Evolutionary conservation across 1,284 basidiomycete genomes (phyloP), one percentile per base, ranked within the genome.

Genomic region (Ustilago loliicola): DNA sequence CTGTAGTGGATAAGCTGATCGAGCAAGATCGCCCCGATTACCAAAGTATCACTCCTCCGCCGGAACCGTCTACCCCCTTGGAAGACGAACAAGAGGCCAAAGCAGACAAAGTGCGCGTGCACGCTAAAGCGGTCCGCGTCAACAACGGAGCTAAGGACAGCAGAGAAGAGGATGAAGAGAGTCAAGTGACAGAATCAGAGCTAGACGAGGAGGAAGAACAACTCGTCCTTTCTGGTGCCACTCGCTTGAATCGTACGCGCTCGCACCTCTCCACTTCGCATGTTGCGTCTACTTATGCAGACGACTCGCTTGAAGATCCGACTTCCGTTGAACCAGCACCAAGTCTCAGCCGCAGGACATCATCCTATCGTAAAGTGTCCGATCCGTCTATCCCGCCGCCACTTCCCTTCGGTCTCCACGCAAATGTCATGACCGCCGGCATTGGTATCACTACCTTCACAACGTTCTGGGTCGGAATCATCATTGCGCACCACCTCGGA

Each of bases 391-490:
- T 83, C 25, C 83, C 83, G 7, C 83, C 83, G 2, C 81, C 83
- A 6, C 68, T 86, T 9, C 85, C 85, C 0, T 86, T 85, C 47
- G 85, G 85, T 0, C 61, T 86, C 30, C 84, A 86, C 42, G 78
- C 85, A 11, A 85, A 82, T 56, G 65, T 83, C 45, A 85, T 86
- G 79, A 86, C 82, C 9, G 73, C 82, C 30, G 84, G 83, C 23
- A 86, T 86, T 36, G 85, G 85, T 2, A 21, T 80, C 17, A 72
- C 77, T 13, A 86, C 85, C 1, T 54, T 82, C 3, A 45, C 38
- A 13, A 67, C 73, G 0, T 77, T 86, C 29, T 86, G 85, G 84
- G 66, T 83, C 23, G 81, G 78, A 7, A 23, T 86, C 19, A 66
- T 73, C 29, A 15, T 84, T n/a, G 81, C 81, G 0, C 32, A 85